These are phyloP conservation scores for Penicillium verhagenii DNA, from an alignment of 495 filamentous ascomycete genomes.

Conservation along the genomic window DNA sequence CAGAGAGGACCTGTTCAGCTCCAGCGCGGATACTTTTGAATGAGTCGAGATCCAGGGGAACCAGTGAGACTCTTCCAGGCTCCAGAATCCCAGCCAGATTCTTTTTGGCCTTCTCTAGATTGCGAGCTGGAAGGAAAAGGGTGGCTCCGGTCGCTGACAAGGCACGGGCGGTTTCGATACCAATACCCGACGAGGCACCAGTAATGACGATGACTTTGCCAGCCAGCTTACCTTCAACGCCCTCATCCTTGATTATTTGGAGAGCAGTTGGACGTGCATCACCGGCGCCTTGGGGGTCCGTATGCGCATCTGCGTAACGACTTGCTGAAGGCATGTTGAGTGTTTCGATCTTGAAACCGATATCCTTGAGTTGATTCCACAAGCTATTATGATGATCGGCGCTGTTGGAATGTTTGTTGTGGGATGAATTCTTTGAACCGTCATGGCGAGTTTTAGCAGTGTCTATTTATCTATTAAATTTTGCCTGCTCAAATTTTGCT, in stretches of 20 bases:
- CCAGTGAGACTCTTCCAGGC: slow-evolving; percentile 14
- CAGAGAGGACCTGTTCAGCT: slow-evolving; percentile 33
- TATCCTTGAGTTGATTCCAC: no score
- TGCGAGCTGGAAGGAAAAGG: slow-evolving; percentile 41
- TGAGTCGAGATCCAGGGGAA: slow-evolving; percentile 45
- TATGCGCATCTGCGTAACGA: slow-evolving; percentile 43
- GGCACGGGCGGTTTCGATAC: slow-evolving; percentile 48
- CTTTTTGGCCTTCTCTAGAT: slow-evolving; percentile 33
- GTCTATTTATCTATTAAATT: no score
- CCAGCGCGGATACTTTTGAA: slow-evolving; percentile 38
- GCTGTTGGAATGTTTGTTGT: no score
- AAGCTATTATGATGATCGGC: no score
- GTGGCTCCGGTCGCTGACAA: slow-evolving; percentile 47
- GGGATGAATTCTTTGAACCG: no score
- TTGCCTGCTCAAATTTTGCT: no score
- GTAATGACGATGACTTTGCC: slow-evolving; percentile 50
- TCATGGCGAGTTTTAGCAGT: no score
- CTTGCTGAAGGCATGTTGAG: no score
- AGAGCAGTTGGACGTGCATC: slow-evolving; percentile 55
- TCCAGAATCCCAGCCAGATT: slow-evolving; percentile 17
- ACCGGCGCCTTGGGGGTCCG: slow-evolving; percentile 43
- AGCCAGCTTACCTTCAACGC: slow-evolving; percentile 31
- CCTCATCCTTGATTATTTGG: slow-evolving; percentile 51
- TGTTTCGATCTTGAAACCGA: no score
- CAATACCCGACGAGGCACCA: slow-evolving; percentile 49